phyloP scores from a whole-genome alignment of 169 alveolate genomes.

The Nephromyces sp. region DNA sequence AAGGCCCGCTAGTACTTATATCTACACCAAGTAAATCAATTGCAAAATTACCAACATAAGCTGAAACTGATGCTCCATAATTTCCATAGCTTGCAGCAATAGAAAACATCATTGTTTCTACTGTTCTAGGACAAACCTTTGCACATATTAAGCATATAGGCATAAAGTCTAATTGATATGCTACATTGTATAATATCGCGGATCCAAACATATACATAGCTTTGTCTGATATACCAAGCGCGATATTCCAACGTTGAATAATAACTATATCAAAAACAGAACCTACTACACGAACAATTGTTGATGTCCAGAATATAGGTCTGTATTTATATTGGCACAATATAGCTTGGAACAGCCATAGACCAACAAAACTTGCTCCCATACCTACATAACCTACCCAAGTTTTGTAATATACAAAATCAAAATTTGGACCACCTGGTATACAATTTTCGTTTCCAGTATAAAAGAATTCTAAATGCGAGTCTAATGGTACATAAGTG shows the following conservation, averaged over 20 bases:
- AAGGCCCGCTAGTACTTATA: too few species aligned
- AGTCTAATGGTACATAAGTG: conserved; percentile 8
- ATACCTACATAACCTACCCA: conserved; percentile 9
- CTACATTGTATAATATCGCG: conserved; percentile 20
- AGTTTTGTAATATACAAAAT: conserved; percentile 26
- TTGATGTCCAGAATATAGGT: conserved; percentile 19
- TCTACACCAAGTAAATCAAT: too few species aligned
- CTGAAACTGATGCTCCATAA: background rate
- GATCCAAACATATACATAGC: conserved; percentile 24
- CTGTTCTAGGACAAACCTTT: conserved; percentile 3
- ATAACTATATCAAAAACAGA: conserved; percentile 20
- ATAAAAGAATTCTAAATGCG: conserved; percentile 22
- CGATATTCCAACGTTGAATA: conserved; percentile 9
- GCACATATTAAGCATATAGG: conserved; percentile 21
- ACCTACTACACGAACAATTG: conserved; percentile 16
- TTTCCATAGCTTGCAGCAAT: conserved; percentile 12
- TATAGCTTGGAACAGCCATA: conserved; percentile 21
- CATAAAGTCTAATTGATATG: conserved; percentile 11
- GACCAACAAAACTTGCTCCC: conserved; percentile 19
- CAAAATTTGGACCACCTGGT: conserved; percentile 31
- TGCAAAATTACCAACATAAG: background rate
- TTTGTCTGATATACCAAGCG: conserved; percentile 23
- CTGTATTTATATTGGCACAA: conserved; percentile 10
- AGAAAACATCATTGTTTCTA: conserved; percentile 15
- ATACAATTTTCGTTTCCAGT: conserved; percentile 18